These are phyloP conservation scores for Curvularia verruculosa DNA, from an alignment of 2,329 filamentous ascomycete genomes.

Conservation along the genomic window DNA sequence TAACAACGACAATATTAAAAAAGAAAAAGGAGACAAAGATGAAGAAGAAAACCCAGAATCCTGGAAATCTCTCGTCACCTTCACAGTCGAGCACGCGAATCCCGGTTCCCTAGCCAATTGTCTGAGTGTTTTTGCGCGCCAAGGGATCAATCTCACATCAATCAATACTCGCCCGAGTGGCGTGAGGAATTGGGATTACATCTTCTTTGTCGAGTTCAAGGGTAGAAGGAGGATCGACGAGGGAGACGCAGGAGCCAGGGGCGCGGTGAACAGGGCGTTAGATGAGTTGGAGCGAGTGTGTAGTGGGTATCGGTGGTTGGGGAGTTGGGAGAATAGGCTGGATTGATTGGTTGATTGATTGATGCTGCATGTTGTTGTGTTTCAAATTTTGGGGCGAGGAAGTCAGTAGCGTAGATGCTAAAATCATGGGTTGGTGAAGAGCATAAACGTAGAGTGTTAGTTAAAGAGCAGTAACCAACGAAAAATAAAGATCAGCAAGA, in stretches of 20 bases:
- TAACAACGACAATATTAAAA: too few relatives aligned
- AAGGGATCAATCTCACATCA: constrained; percentile 81
- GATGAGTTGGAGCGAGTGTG: constrained; percentile 63
- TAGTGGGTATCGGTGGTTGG: constrained; percentile 70
- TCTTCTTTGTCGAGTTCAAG: constrained; percentile 92
- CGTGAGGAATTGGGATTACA: constrained; percentile 79
- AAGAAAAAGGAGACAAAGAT: too few relatives aligned
- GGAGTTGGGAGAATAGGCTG: constrained; percentile 62
- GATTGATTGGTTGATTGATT: too few relatives aligned
- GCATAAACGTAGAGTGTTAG: too few relatives aligned
- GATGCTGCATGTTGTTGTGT: too few relatives aligned
- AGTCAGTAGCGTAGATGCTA: too few relatives aligned
- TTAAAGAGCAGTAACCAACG: not conserved
- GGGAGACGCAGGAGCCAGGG: constrained; percentile 58
- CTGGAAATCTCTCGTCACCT: constrained; percentile 75
- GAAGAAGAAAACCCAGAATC: not conserved
- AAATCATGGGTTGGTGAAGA: too few relatives aligned
- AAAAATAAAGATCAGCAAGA: too few relatives aligned
- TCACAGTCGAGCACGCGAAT: constrained; percentile 77
- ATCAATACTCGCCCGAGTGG: constrained; percentile 87
- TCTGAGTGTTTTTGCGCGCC: constrained; percentile 75
- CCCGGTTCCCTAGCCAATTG: constrained; percentile 85
- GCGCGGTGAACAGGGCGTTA: constrained; percentile 64
- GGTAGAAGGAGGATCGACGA: constrained; percentile 58
- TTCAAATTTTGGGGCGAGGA: too few relatives aligned